Conservation (phyloP, 441 rosid species). For the Adansonia madagascariensis region DNA sequence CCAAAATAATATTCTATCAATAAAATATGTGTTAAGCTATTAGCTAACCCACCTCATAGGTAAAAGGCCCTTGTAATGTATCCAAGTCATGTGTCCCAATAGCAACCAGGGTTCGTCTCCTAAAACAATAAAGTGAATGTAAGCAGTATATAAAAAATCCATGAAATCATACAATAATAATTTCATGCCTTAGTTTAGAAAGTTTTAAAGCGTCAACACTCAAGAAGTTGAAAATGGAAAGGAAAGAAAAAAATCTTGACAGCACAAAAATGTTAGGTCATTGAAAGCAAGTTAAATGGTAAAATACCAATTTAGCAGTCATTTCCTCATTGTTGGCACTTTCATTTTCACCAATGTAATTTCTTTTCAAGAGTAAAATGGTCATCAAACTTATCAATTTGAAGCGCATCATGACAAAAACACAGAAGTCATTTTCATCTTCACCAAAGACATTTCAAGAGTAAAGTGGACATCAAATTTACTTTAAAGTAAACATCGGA, state of each 20-base stretch:
- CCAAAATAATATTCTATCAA: neutral
- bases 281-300: neutral
- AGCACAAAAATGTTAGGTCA: neutral
- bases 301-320: conserved; percentile 12
- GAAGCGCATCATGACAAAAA: neutral
- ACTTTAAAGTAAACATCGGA: neutral
- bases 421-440: neutral
- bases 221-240: neutral
- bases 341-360: conserved; percentile 4
- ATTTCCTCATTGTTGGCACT: conserved; percentile 4
- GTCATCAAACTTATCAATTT: neutral
- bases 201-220: neutral
- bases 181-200: conserved; percentile 14
- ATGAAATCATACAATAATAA: conserved; percentile 1
- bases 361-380: neutral
- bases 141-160: neutral
- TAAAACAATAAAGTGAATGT: conserved; percentile 35
- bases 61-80: conserved; percentile 81
- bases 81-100: conserved; percentile 99
- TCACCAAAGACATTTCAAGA: neutral
- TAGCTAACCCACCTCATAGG: conserved; percentile 73
- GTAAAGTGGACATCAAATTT: neutral
- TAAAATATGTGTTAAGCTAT: neutral
- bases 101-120: conserved; percentile 89
- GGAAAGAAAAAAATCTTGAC: neutral